Evolutionary conservation across 768 basidiomycete genomes (phyloP).

Genomic region (Tricholoma bakamatsutake): DNA sequence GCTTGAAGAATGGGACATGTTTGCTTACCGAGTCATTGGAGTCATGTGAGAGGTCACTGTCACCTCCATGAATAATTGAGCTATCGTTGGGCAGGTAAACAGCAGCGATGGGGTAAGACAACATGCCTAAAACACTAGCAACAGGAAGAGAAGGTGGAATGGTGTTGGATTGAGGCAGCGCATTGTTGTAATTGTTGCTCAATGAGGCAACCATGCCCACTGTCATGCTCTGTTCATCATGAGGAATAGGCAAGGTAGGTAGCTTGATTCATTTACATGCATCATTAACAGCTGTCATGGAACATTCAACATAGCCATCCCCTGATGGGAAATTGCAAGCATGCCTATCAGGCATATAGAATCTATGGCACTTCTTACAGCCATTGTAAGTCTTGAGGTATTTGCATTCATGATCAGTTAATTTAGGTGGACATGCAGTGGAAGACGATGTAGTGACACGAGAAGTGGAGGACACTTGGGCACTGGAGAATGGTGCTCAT

Average conservation of each 20-base stretch:
- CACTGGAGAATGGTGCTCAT: too few relatives aligned
- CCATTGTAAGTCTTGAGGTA: too few relatives aligned
- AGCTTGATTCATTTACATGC: background rate
- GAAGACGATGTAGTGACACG: background rate
- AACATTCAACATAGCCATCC: background rate
- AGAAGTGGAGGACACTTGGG: background rate
- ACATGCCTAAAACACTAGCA: background rate
- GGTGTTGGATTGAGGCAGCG: too few relatives aligned
- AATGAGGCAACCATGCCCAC: background rate
- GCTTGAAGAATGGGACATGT: too few relatives aligned
- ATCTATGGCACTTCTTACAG: background rate
- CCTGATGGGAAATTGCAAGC: background rate
- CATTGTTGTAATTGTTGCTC: background rate
- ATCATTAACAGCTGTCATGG: background rate
- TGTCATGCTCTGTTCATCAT: background rate
- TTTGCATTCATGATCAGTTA: background rate
- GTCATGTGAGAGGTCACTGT: too few relatives aligned
- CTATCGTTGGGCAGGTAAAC: too few relatives aligned
- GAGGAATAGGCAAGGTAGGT: background rate
- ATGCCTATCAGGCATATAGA: background rate
- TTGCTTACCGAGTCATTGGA: too few relatives aligned
- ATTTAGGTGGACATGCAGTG: background rate
- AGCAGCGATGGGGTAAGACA: too few relatives aligned
- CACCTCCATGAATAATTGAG: too few relatives aligned
- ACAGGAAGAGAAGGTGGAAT: background rate